These are phyloP conservation scores for Buxus sempervirens DNA, from an alignment of 164 flowering plant genomes.

Conservation along the genomic window DNA sequence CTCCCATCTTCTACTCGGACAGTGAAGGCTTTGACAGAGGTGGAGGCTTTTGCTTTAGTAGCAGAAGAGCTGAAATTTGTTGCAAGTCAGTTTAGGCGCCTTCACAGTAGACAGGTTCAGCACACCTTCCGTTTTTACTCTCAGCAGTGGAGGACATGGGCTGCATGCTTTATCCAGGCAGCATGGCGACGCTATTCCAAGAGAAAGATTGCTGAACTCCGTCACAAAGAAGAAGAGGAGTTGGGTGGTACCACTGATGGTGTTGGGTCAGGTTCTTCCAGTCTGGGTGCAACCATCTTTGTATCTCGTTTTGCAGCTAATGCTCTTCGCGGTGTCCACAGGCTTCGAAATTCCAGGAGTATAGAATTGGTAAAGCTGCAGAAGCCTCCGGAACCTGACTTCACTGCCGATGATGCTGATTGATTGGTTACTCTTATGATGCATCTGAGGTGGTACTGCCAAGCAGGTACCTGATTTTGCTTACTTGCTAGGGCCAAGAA, in stretches of 20 bases:
- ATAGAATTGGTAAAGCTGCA: conserved; percentile 59
- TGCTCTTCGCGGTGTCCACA: conserved; percentile 82
- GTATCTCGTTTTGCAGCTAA: conserved; percentile 85
- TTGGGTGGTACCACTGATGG: conserved; percentile 20
- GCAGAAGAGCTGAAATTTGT: conserved; percentile 96
- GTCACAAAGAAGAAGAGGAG: conserved; percentile 50
- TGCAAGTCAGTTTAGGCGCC: conserved; percentile 92
- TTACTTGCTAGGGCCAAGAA: neutral
- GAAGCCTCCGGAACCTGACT: conserved; percentile 96
- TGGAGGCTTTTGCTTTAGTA: conserved; percentile 87
- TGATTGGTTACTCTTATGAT: conserved; percentile 2
- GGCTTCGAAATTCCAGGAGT: conserved; percentile 48
- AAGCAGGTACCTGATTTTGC: neutral
- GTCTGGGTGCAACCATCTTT: conserved; percentile 77
- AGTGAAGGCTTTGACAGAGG: conserved; percentile 82
- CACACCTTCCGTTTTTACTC: conserved; percentile 98
- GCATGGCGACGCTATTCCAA: conserved; percentile 92
- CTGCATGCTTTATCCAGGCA: conserved; percentile 96
- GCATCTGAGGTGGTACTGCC: neutral
- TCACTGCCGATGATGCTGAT: conserved; percentile 59
- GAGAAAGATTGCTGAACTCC: conserved; percentile 67
- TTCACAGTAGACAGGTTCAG: conserved; percentile 94
- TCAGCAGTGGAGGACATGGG: conserved; percentile 99
- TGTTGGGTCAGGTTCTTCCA: conserved; percentile 43
- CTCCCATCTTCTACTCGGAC: conserved; percentile 96